phyloP scores from a whole-genome alignment of 1,284 basidiomycete species.

The Naganishia sp. region DNA sequence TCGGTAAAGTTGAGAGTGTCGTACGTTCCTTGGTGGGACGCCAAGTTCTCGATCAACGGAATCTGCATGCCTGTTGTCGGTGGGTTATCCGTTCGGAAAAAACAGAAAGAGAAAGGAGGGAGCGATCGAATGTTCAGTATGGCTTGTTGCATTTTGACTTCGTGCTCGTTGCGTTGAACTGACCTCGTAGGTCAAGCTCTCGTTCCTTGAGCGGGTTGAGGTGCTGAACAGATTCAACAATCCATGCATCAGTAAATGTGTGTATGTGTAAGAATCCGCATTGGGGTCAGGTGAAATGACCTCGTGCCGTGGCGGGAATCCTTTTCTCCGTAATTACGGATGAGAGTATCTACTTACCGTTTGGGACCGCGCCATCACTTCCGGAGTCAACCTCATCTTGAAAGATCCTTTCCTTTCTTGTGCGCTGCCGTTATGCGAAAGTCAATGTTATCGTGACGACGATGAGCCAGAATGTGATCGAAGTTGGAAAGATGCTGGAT shows the following conservation, averaged over 20 bases:
- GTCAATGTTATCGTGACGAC: too few relatives aligned
- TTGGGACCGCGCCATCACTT: constrained; percentile 43
- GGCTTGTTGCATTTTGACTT: constrained; percentile 1
- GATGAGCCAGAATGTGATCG: not conserved
- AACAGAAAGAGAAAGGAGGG: constrained; percentile 29
- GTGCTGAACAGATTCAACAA: constrained; percentile 60
- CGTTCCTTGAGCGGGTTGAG: constrained; percentile 91
- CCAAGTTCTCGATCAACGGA: constrained; percentile 97
- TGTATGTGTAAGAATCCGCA: not conserved
- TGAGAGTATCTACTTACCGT: constrained; percentile 1
- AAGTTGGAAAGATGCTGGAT: too few relatives aligned
- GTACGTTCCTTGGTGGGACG: constrained; percentile 80
- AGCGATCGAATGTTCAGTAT: constrained; percentile 15
- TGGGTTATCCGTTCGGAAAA: constrained; percentile 29
- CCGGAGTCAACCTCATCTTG: constrained; percentile 54
- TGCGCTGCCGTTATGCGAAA: not conserved
- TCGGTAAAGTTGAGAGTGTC: constrained; percentile 85
- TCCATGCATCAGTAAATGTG: constrained; percentile 65
- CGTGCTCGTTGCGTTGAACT: constrained; percentile 43
- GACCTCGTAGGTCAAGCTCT: constrained; percentile 90
- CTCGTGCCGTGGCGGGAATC: too few relatives aligned
- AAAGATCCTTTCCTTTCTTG: constrained; percentile 1
- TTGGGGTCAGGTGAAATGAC: not conserved
- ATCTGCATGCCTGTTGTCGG: constrained; percentile 83
- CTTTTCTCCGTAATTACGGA: not conserved